A percentile compares a stretch with the other conserved stretches of the same genome.
phyloP scores from a whole-genome alignment of 2,329 filamentous ascomycete genomes.

The Fusarium sp. region DNA sequence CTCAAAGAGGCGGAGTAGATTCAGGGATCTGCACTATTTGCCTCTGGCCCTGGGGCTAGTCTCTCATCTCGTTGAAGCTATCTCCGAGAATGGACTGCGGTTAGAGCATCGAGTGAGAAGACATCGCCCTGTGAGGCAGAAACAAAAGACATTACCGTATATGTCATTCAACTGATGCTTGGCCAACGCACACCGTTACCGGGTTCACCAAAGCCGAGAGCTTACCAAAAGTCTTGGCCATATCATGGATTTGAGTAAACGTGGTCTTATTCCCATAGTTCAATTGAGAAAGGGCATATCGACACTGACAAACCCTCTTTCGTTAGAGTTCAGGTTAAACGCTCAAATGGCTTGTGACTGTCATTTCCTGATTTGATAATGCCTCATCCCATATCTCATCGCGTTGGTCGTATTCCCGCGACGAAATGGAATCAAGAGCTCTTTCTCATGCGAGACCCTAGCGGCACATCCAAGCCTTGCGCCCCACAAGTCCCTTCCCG shows the following conservation, averaged over 20 bases:
- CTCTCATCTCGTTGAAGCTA: neutral
- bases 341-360: neutral
- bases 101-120: neutral
- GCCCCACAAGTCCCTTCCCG: constrained; percentile 4
- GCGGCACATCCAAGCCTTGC: constrained; percentile 25
- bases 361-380: neutral
- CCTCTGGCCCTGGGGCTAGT: constrained; percentile 1
- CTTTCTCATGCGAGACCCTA: constrained; percentile 4
- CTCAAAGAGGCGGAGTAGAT: constrained; percentile 15
- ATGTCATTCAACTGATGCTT: constrained; percentile 5
- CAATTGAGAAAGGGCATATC: neutral
- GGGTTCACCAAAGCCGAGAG: constrained; percentile 15
- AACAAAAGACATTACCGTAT: neutral
- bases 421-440: neutral
- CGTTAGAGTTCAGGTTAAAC: neutral
- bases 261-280: constrained; percentile 2
- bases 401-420: constrained; percentile 23
- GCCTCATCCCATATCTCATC: neutral
- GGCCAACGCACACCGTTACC: constrained; percentile 21
- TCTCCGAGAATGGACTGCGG: neutral
- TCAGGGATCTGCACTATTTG: neutral
- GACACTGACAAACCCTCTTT: neutral
- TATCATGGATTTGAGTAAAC: constrained; percentile 18
- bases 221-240: constrained; percentile 24
- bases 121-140: constrained; percentile 1